Conservation (phyloP, 140 eudicot genomes). For the Cichorium intybus region DNA sequence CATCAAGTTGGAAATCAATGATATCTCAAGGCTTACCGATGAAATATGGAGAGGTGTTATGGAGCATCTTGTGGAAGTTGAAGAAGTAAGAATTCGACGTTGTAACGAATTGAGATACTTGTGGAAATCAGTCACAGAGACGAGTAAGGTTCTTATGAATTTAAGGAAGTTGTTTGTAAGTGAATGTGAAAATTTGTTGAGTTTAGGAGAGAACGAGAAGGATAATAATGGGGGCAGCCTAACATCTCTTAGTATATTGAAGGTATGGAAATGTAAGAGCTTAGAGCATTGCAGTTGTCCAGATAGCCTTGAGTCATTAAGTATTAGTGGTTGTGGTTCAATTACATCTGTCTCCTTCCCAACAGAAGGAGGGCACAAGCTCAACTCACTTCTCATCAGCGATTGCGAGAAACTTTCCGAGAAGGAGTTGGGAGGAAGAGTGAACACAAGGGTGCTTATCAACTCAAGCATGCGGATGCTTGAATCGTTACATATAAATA, state of each 20-base stretch:
- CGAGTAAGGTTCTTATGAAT: slow-evolving; percentile 3
- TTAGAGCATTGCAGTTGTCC: background rate
- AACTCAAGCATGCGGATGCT: slow-evolving; percentile 6
- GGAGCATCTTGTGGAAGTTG: background rate
- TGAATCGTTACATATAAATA: background rate
- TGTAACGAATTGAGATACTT: slow-evolving; percentile 5
- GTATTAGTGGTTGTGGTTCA: background rate
- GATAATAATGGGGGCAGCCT: background rate
- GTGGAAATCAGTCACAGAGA: slow-evolving; percentile 1
- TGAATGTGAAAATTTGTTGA: background rate
- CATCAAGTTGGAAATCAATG: background rate
- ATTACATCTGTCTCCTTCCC: background rate
- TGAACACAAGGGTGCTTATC: background rate
- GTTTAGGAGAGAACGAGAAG: background rate
- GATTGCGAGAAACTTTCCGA: background rate
- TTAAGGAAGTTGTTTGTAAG: background rate
- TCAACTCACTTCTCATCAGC: background rate
- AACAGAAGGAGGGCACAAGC: background rate
- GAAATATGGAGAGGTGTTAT: slow-evolving; percentile 10
- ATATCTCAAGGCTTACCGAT: background rate
- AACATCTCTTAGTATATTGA: background rate
- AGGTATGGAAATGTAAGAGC: background rate
- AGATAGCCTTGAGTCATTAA: background rate
- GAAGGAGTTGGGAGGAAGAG: background rate
- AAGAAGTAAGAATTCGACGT: background rate